These are phyloP conservation scores for Ophiostoma sp. DNA, from an alignment of 2,329 filamentous ascomycete species.

Conservation along the genomic window DNA sequence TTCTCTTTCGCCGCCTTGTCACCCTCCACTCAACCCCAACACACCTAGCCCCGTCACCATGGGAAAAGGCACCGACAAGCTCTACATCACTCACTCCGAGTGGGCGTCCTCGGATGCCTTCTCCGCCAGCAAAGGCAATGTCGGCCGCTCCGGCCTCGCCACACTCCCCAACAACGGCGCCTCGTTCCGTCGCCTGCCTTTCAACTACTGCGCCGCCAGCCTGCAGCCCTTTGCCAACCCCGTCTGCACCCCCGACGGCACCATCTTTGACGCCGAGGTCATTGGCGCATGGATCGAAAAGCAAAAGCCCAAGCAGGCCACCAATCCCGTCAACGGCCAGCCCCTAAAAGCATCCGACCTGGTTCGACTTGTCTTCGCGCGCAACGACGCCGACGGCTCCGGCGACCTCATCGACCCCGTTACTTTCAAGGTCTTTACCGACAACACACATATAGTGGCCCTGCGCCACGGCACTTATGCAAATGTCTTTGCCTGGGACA, in stretches of 20 bases:
- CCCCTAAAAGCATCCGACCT: slow-evolving; percentile 75
- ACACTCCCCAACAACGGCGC: slow-evolving; percentile 23
- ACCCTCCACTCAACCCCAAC: background rate
- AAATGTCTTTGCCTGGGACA: slow-evolving; percentile 96
- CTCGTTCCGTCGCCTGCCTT: slow-evolving; percentile 79
- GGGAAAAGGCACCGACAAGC: slow-evolving; percentile 53
- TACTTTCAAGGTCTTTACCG: slow-evolving; percentile 94
- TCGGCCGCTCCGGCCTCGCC: slow-evolving; percentile 38
- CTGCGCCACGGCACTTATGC: slow-evolving; percentile 73
- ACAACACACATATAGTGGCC: slow-evolving; percentile 95
- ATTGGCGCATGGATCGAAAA: slow-evolving; percentile 93
- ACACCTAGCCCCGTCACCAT: slow-evolving; percentile 32
- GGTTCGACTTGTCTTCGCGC: slow-evolving; percentile 84
- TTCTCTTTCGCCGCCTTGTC: background rate
- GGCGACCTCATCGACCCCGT: slow-evolving; percentile 93
- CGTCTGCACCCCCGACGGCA: slow-evolving; percentile 82
- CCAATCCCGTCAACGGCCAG: slow-evolving; percentile 81
- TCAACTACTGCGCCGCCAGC: slow-evolving; percentile 95
- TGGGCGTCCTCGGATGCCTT: slow-evolving; percentile 91
- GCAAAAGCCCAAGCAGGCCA: slow-evolving; percentile 83
- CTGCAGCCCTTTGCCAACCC: slow-evolving; percentile 93
- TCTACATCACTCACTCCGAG: slow-evolving; percentile 89
- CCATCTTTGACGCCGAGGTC: slow-evolving; percentile 91
- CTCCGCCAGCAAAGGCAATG: slow-evolving; percentile 66
- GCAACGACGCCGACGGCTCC: slow-evolving; percentile 71